Percentiles rank a stretch among this genome's conserved stretches.
Conservation (phyloP, 805 yeast genomes). For the Nakazawaea populi region DNA sequence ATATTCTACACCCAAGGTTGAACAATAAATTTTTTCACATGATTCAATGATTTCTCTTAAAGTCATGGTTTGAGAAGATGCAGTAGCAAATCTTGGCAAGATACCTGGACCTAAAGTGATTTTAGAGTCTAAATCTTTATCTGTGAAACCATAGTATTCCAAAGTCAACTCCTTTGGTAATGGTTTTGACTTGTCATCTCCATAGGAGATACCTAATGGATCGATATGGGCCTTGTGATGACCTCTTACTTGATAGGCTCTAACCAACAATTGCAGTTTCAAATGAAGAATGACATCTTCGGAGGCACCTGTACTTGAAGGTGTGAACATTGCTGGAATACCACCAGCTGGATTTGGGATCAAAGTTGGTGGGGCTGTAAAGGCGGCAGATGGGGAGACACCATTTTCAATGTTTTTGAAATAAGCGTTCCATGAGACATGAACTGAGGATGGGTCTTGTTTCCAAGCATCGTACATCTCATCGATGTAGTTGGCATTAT, state of each 20-base stretch:
- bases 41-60: conserved; percentile 71
- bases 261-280: conserved; percentile 91
- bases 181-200: conserved; percentile 46
- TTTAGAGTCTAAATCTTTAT: conserved; percentile 74
- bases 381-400: conserved; percentile 71
- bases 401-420: conserved; percentile 83
- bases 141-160: conserved; percentile 89
- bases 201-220: conserved; percentile 89
- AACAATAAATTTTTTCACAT: conserved; percentile 84
- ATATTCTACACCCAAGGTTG: conserved; percentile 88
- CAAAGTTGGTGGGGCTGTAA: conserved; percentile 85
- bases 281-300: conserved; percentile 79
- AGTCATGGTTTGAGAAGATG: conserved; percentile 55
- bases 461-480: conserved; percentile 97
- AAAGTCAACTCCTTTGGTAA: conserved; percentile 83
- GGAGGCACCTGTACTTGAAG: conserved; percentile 39
- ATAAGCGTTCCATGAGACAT: conserved; percentile 95
- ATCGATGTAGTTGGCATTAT: conserved; percentile 88
- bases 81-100: conserved; percentile 78
- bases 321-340: conserved; percentile 48
- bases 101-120: conserved; percentile 97
- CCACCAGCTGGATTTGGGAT: conserved; percentile 81
- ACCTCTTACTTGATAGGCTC: conserved; percentile 99
- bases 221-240: conserved; percentile 93
- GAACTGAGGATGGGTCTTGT: conserved; percentile 85